Conservation (phyloP, 2,329 filamentous ascomycete genomes). For the Colletotrichum chlorophyti region DNA sequence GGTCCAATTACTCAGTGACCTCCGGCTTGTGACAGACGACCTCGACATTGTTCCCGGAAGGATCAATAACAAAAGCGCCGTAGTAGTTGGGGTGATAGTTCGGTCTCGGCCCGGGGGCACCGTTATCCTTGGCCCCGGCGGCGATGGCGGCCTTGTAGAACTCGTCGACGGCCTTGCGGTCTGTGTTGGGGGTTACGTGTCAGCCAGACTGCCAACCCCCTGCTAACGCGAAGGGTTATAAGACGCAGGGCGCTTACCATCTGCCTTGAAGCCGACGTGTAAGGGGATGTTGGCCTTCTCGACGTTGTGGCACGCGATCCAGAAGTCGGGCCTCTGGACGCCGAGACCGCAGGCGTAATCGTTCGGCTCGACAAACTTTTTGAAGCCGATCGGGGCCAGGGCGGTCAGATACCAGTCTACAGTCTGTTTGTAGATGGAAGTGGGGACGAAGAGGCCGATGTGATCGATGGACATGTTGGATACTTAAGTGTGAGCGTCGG, state of each 20-base stretch:
- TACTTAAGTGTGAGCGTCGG: neutral
- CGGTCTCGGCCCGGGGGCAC: slow-evolving; percentile 50
- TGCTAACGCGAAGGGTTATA: neutral
- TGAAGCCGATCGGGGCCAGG: slow-evolving; percentile 45
- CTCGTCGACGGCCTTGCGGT: slow-evolving; percentile 48
- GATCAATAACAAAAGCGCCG: slow-evolving; percentile 56
- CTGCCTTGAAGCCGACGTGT: slow-evolving; percentile 41
- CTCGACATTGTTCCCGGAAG: slow-evolving; percentile 60
- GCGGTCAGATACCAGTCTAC: slow-evolving; percentile 43
- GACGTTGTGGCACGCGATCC: slow-evolving; percentile 32
- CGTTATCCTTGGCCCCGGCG: slow-evolving; percentile 55
- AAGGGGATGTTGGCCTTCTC: slow-evolving; percentile 29
- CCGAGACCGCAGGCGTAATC: slow-evolving; percentile 41
- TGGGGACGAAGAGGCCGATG: slow-evolving; percentile 38
- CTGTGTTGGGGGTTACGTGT: slow-evolving; percentile 32
- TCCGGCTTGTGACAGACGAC: slow-evolving; percentile 40
- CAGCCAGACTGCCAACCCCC: neutral
- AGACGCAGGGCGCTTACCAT: slow-evolving; percentile 31
- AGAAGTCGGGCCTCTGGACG: slow-evolving; percentile 38
- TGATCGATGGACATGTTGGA: slow-evolving; percentile 44
- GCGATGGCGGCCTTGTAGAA: slow-evolving; percentile 49
- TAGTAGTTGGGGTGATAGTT: slow-evolving; percentile 56
- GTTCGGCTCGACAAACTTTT: slow-evolving; percentile 34
- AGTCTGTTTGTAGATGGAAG: slow-evolving; percentile 35
- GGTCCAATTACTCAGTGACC: neutral